Evolutionary conservation across 2,329 filamentous ascomycete species (phyloP), one percentile per base, ranked within the genome.

Genomic region (Scytalidium sp.): DNA sequence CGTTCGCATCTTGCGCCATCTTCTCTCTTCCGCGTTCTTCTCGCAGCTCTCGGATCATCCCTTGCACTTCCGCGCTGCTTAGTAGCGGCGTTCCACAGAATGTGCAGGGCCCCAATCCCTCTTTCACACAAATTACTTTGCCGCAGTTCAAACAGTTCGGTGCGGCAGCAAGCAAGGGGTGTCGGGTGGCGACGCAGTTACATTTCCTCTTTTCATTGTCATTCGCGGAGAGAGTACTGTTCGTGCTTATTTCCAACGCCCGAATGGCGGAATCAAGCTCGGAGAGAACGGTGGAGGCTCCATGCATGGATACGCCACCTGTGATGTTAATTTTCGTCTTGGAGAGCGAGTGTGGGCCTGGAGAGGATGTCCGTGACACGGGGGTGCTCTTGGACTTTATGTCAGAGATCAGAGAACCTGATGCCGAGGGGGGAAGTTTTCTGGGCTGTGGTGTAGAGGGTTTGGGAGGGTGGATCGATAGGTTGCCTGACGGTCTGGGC

Each of bases 91-190:
- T 76, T 0, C 84, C 84, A 71, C 94, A 99, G 64, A 89, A 97
- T 0, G 93, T 97, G 67, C 94, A 99, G 0, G 93, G 93, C 0
- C 93, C 93, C 1, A 97, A 76, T 0, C 94, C 94, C 69, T 99
- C 92, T 62, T 94, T 92, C 20, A 96, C 83, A 66, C 94, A 99
- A 48, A 97, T 86, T 11, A 99, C 90, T 67, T 97, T 97, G 51
- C 94, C 94, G 61, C 94, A 99, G 41, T 80, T 85, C 15, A 95
- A 73, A 65, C 94, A 99, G 66, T 97, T 99, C 1, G 94, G 94
- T 0, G 92, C 91, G 1, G 93, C 91, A n/a, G 83, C 83, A 41
- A 97, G 86, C 2, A 97, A 79, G 1, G 93, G 89, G 67, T 99
- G 94, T 2, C 89, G 82, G 0, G 88, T 84, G 0, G 89, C 94